Evolutionary conservation across 306 rosid genomes (phyloP).

Genomic region (Sindora glabra): DNA sequence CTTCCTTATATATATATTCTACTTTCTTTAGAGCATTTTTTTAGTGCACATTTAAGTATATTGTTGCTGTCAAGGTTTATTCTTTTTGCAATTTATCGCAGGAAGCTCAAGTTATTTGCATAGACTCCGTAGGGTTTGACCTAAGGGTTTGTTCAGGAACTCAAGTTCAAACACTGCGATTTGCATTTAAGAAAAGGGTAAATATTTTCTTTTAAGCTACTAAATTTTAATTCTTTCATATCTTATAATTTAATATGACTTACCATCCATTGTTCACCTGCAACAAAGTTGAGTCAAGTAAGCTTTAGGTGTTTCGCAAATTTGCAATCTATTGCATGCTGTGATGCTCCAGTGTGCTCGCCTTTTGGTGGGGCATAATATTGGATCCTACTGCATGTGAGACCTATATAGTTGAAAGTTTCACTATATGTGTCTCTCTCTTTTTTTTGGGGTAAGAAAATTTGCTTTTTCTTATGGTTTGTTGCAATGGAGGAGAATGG

Average conservation of each 20-base stretch:
- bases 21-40: not conserved
- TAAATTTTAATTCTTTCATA: not conserved
- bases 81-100: conserved; percentile 27
- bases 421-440: too few species aligned
- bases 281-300: not conserved
- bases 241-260: not conserved
- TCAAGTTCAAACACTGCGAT: conserved; percentile 84
- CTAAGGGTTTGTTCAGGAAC: conserved; percentile 85
- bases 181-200: conserved; percentile 69
- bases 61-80: conserved; percentile 4
- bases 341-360: too few species aligned
- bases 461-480: too few species aligned
- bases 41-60: not conserved
- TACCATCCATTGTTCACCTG: not conserved
- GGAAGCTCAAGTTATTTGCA: conserved; percentile 72
- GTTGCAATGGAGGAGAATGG: too few species aligned
- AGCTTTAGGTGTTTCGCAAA: not conserved
- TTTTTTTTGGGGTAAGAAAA: too few species aligned
- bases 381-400: too few species aligned
- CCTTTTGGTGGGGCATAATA: too few species aligned
- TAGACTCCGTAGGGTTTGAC: conserved; percentile 91
- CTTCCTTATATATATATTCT: not conserved
- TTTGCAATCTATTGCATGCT: too few species aligned
- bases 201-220: not conserved
- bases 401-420: too few species aligned